phyloP scores from a whole-genome alignment of 2,329 filamentous ascomycete genomes.

The Claviceps humidiphila region DNA sequence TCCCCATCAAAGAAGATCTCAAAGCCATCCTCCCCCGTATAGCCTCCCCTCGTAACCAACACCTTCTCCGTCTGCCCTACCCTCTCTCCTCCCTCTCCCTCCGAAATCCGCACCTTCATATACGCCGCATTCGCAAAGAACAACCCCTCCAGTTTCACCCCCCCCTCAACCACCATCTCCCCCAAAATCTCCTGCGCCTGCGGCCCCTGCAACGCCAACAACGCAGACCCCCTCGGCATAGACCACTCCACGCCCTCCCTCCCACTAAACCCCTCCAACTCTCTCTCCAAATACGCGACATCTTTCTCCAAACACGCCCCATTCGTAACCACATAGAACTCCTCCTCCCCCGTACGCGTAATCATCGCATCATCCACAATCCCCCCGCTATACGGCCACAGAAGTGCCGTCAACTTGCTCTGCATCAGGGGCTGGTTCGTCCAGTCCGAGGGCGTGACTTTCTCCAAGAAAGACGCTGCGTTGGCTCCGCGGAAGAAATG shows the following conservation, averaged over 20 bases:
- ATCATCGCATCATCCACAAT: constrained; percentile 94
- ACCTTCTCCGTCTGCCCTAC: constrained; percentile 27
- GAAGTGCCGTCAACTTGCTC: constrained; percentile 71
- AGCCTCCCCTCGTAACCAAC: constrained; percentile 76
- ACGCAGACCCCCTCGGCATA: constrained; percentile 57
- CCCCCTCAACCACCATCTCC: constrained; percentile 38
- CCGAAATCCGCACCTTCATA: constrained; percentile 49
- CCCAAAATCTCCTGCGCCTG: constrained; percentile 56
- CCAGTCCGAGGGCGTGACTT: constrained; percentile 66
- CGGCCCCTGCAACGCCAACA: constrained; percentile 85
- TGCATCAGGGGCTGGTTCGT: constrained; percentile 49
- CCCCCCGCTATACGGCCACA: constrained; percentile 69
- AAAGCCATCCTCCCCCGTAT: constrained; percentile 97
- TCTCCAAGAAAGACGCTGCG: constrained; percentile 69
- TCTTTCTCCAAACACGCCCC: constrained; percentile 87
- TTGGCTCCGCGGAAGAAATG: constrained; percentile 73
- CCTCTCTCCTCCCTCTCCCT: constrained; percentile 35
- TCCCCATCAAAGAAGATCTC: constrained; percentile 65
- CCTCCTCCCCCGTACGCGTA: constrained; percentile 58
- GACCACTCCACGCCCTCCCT: constrained; percentile 42
- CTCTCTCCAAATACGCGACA: constrained; percentile 56
- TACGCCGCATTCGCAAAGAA: constrained; percentile 70
- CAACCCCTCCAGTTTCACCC: constrained; percentile 46
- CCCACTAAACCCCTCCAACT: constrained; percentile 47
- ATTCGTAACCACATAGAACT: constrained; percentile 92